A percentile compares a stretch with the other conserved stretches of the same genome.
Evolutionary conservation across 1,284 basidiomycete genomes (phyloP).

Genomic region (Ceratobasidium sp.): DNA sequence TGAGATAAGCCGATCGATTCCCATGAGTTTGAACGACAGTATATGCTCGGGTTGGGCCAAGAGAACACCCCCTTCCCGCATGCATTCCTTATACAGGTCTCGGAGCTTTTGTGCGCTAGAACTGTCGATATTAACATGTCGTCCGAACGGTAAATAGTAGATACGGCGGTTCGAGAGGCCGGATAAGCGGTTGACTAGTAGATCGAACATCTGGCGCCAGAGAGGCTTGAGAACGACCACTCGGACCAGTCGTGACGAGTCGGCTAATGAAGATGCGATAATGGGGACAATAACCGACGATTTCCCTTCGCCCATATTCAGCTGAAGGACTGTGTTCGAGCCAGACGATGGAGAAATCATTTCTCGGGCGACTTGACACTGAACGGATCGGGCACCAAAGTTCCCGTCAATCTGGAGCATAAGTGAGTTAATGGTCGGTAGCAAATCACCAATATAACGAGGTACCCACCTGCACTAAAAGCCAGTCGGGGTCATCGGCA

Average conservation of each 20-base stretch:
- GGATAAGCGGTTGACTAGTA: constrained; percentile 55
- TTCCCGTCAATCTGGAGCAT: constrained; percentile 54
- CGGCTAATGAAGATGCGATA: constrained; percentile 52
- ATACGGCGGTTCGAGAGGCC: constrained; percentile 57
- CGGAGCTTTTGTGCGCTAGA: constrained; percentile 46
- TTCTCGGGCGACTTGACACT: constrained; percentile 53
- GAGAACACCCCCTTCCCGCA: constrained; percentile 54
- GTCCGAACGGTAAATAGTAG: constrained; percentile 59
- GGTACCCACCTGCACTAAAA: constrained; percentile 36
- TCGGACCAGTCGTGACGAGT: constrained; percentile 55
- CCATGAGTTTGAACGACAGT: constrained; percentile 58
- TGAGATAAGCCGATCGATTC: constrained; percentile 50
- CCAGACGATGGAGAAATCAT: constrained; percentile 56
- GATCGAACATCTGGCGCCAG: constrained; percentile 56
- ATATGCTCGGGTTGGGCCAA: constrained; percentile 61
- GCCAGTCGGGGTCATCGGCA: neutral
- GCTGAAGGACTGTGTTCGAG: constrained; percentile 55
- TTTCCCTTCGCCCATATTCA: constrained; percentile 67
- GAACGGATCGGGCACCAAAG: constrained; percentile 54
- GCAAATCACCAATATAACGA: no score
- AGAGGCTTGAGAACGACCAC: constrained; percentile 58
- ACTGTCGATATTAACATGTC: constrained; percentile 49
- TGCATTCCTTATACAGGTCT: constrained; percentile 53
- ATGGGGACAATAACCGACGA: constrained; percentile 60
- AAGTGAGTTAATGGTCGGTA: neutral